Percentiles rank a stretch among this genome's conserved stretches.
Evolutionary conservation across 2,329 filamentous ascomycete species (phyloP).

Genomic region (Arachnopeziza araneosa): DNA sequence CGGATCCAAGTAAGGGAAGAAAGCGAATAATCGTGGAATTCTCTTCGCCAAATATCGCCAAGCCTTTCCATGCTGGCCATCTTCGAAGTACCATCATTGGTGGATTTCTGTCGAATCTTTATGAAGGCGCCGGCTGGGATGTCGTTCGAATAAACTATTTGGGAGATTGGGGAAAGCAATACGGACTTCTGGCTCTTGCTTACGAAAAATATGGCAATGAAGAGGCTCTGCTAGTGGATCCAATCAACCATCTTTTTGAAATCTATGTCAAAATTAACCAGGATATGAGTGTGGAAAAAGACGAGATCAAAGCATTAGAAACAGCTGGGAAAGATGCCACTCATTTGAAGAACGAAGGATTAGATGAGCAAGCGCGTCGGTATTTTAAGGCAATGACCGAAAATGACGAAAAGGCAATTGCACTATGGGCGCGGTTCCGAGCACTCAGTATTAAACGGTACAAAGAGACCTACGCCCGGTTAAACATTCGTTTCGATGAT

Average conservation of each 20-base stretch:
- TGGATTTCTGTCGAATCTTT: slow-evolving; percentile 65
- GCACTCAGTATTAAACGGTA: slow-evolving; percentile 63
- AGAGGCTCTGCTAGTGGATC: slow-evolving; percentile 63
- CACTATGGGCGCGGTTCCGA: slow-evolving; percentile 60
- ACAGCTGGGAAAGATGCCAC: slow-evolving; percentile 37
- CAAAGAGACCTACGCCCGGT: slow-evolving; percentile 60
- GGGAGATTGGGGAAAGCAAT: slow-evolving; percentile 75
- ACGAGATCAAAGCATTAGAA: slow-evolving; percentile 48
- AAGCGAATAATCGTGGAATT: slow-evolving; percentile 68
- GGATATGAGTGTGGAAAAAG: slow-evolving; percentile 59
- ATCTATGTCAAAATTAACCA: slow-evolving; percentile 73
- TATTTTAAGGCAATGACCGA: slow-evolving; percentile 71
- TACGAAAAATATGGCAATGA: slow-evolving; percentile 73
- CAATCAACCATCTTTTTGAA: slow-evolving; percentile 76
- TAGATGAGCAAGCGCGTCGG: slow-evolving; percentile 69
- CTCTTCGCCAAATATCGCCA: slow-evolving; percentile 81
- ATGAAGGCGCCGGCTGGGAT: slow-evolving; percentile 64
- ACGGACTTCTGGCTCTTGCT: slow-evolving; percentile 62
- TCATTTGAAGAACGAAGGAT: slow-evolving; percentile 46
- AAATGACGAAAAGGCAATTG: slow-evolving; percentile 53
- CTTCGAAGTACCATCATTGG: slow-evolving; percentile 73
- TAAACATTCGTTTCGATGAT: slow-evolving; percentile 67
- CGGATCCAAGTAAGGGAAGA: slow-evolving; percentile 45
- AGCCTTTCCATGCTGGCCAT: slow-evolving; percentile 73
- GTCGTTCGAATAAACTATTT: slow-evolving; percentile 69